Conservation (phyloP, 2,329 filamentous ascomycete species). For the Nothopassalora personata region DNA sequence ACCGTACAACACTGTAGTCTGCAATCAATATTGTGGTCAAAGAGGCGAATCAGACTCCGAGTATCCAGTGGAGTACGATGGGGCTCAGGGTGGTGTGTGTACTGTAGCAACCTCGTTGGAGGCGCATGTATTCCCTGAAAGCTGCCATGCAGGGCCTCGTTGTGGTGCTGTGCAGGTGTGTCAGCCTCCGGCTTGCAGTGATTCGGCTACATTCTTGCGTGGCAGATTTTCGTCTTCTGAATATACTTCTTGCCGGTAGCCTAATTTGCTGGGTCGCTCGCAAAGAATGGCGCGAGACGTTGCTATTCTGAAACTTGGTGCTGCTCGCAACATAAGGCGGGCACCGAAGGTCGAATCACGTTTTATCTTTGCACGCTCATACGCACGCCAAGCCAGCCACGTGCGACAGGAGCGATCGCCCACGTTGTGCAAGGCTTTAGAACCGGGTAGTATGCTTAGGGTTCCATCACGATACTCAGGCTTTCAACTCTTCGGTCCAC, state of each 20-base stretch:
- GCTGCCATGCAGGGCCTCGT: not conserved
- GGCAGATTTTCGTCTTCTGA: too few species aligned
- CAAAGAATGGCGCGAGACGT: not conserved
- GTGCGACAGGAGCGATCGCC: not conserved
- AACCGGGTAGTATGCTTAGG: not conserved
- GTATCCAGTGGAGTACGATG: too few species aligned
- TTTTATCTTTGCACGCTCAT: not conserved
- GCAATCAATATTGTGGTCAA: too few species aligned
- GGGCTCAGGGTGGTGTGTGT: too few species aligned
- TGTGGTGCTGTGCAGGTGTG: not conserved
- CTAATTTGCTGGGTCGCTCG: not conserved
- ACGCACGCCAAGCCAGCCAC: not conserved
- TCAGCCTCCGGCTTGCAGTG: not conserved
- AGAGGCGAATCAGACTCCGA: too few species aligned
- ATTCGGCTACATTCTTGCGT: not conserved
- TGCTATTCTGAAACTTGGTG: not conserved
- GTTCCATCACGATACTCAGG: not conserved
- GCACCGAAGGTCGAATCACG: not conserved
- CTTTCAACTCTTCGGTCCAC: not conserved
- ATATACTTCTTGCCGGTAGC: not conserved
- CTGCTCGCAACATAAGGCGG: not conserved
- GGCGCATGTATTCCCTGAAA: not conserved
- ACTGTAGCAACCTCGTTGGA: not conserved
- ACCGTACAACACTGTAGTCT: too few species aligned
- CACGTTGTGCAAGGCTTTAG: conserved; percentile 1